Base-by-base conservation (phyloP, 768 basidiomycete species). In the Amanita thiersii region DNA sequence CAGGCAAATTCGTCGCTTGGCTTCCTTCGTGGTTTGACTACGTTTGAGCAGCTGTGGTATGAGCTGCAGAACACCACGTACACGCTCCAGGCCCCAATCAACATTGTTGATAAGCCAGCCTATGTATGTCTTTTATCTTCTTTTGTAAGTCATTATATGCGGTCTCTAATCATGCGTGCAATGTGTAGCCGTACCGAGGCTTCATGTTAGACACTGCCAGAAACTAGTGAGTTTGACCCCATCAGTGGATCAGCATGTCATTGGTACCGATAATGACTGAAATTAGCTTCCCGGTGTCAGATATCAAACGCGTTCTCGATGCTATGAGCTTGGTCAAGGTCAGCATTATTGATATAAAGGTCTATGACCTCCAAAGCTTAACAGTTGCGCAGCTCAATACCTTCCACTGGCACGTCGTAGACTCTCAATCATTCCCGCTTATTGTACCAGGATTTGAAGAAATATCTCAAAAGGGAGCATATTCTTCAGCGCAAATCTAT, bases 321-420 rank as follows among this genome's bases (percentile, higher is more conserved):
- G 79, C 82, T 4, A 86, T 87, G 82, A 77, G 77, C 52, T 77
- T 75, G 72, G 77, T 79, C 49, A 90, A 86, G 61, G 75, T 72
- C 49, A 30, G 55, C 39, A 20, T 69, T 52, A 60, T 60, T 20
- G 71, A 73, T 51, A 39, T n/a, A 14, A 35, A 9, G 10, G 19
- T 31, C 6, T 15, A 20, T 21, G 17, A 15, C 1, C 11, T 20
- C 21, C 3, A 4, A 23, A 25, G n/a, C 7, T 15, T 31, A 23
- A 19, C 35, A 33, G 24, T 24, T 40, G 11, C 21, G 4, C 32
- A 80, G 77, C 72, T 86, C 37, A 88, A 80, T 57, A 76, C 74
- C 1, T 73, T 91, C 50, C 86, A 91, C 49, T 91, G 87, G 88
- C 89, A 91, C 53, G 67, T 87, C 43, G 77, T 78, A 25, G 89